Conservation (phyloP, 805 yeast species). For the Zygosaccharomyces rouxii region DNA sequence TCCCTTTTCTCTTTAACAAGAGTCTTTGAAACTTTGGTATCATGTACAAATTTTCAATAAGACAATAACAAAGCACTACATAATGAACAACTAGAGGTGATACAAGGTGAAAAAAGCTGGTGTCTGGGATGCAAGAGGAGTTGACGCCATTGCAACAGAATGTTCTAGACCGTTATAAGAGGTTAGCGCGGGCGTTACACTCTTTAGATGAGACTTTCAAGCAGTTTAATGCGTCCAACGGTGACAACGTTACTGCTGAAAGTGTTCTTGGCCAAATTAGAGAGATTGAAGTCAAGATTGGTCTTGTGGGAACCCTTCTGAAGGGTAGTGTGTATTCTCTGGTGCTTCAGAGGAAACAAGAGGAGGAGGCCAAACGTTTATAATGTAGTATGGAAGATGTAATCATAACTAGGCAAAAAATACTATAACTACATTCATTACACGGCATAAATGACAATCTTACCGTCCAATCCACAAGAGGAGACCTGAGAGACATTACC, state of each 20-base stretch:
- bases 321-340: constrained; percentile 68
- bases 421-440: constrained; percentile 21
- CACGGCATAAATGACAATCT: constrained; percentile 70
- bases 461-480: constrained; percentile 87
- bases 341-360: constrained; percentile 46
- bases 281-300: constrained; percentile 57
- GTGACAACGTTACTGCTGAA: constrained; percentile 24
- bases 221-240: constrained; percentile 18
- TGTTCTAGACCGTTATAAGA: constrained; percentile 31
- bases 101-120: neutral
- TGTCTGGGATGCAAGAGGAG: constrained; percentile 18
- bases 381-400: neutral
- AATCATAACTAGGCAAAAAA: neutral
- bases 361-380: constrained; percentile 9
- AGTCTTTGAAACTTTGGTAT: neutral
- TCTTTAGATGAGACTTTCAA: constrained; percentile 28
- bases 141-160: constrained; percentile 30
- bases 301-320: constrained; percentile 60
- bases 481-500: constrained; percentile 59
- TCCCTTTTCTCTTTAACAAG: neutral
- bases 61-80: neutral
- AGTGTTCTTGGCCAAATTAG: constrained; percentile 49
- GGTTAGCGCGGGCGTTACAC: constrained; percentile 28
- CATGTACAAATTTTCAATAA: constrained; percentile 1
- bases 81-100: neutral